Evolutionary conservation across 2,329 filamentous ascomycete species (phyloP).

Genomic region (Verticillium zaregamsianum): DNA sequence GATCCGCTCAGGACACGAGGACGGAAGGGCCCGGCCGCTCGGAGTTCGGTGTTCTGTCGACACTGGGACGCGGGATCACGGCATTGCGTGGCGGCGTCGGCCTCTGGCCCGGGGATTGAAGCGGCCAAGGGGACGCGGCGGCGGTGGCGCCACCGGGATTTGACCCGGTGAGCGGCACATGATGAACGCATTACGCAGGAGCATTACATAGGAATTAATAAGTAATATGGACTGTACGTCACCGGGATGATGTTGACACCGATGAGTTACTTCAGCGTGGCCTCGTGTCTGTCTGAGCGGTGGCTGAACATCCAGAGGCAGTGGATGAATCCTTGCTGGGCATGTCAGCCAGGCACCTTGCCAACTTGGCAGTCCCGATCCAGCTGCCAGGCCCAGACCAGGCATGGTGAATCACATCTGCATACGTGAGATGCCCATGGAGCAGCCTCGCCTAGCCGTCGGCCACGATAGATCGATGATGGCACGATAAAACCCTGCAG

Average conservation of each 20-base stretch:
- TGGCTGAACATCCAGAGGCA: too few relatives aligned
- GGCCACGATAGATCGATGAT: background rate
- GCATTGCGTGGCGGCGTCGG: background rate
- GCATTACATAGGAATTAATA: background rate
- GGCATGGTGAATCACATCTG: background rate
- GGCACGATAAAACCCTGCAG: background rate
- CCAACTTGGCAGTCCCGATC: too few relatives aligned
- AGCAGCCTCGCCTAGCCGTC: background rate
- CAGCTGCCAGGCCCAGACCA: too few relatives aligned
- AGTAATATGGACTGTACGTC: background rate
- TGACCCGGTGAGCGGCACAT: background rate
- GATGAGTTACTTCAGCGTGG: too few relatives aligned
- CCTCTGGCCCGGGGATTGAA: background rate
- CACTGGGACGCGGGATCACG: background rate
- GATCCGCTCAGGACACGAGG: background rate
- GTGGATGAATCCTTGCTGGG: background rate
- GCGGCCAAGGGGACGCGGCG: background rate
- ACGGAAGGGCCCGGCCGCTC: background rate
- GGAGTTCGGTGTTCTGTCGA: background rate
- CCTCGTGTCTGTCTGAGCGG: too few relatives aligned
- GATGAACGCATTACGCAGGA: background rate
- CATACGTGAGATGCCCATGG: background rate
- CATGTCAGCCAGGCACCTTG: background rate
- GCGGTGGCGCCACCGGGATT: background rate
- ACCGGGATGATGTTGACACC: too few relatives aligned